Evolutionary conservation across 306 rosid species (phyloP).

Genomic region (Trifolium subterraneum): DNA sequence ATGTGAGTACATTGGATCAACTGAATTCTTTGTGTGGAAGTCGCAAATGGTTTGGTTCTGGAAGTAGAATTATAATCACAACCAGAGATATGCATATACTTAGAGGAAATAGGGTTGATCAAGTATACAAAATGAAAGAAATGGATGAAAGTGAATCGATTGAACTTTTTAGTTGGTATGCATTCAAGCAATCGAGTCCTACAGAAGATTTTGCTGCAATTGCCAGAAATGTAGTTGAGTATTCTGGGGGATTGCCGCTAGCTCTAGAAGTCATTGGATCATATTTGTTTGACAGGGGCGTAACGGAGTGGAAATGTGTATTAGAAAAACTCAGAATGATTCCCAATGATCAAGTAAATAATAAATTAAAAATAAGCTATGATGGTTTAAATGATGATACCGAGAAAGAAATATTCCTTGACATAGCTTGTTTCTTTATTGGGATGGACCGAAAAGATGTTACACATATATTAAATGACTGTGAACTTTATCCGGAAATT

Average conservation of each 20-base stretch:
- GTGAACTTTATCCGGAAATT: too few relatives aligned
- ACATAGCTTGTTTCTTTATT: too few relatives aligned
- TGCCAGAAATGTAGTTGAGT: neutral
- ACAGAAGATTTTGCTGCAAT: neutral
- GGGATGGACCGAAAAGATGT: too few relatives aligned
- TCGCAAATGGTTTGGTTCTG: neutral
- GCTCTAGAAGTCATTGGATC: neutral
- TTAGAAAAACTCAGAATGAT: too few relatives aligned
- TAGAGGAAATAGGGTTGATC: neutral
- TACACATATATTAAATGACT: too few relatives aligned
- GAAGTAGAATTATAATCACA: slow-evolving; percentile 10
- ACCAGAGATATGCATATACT: neutral
- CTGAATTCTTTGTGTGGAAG: neutral
- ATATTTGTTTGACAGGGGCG: neutral
- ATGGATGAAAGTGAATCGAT: slow-evolving; percentile 1
- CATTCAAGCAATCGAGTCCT: neutral
- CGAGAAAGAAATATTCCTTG: too few relatives aligned
- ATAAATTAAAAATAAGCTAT: too few relatives aligned
- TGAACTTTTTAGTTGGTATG: neutral
- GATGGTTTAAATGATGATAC: too few relatives aligned
- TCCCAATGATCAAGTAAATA: too few relatives aligned
- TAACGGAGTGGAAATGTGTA: too few relatives aligned
- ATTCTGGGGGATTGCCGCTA: neutral
- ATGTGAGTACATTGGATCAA: neutral
- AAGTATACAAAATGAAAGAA: neutral